Evolutionary conservation across 441 rosid species (phyloP).

Genomic region (Gossypium davidsonii): DNA sequence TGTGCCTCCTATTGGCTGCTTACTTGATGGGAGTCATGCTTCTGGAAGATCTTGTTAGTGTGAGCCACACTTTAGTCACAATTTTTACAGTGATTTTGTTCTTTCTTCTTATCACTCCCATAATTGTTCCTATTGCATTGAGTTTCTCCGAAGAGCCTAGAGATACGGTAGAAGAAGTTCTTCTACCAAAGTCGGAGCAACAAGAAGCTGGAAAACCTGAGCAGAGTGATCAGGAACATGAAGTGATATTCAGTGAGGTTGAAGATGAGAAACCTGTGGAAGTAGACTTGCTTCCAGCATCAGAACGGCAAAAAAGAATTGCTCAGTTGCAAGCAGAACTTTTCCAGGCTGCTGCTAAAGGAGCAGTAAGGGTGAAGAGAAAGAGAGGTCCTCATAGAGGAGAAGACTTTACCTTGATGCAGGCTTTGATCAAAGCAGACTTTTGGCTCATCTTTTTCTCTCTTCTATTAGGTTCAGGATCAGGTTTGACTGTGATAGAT

Average conservation of each 20-base stretch:
- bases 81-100: slow-evolving; percentile 53
- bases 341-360: slow-evolving; percentile 82
- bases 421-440: slow-evolving; percentile 87
- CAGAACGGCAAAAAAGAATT: slow-evolving; percentile 74
- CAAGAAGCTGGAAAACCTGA: slow-evolving; percentile 45
- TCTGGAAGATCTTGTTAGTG: slow-evolving; percentile 58
- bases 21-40: slow-evolving; percentile 87
- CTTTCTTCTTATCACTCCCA: slow-evolving; percentile 55
- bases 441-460: slow-evolving; percentile 91
- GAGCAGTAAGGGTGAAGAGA: slow-evolving; percentile 79
- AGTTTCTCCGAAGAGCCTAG: slow-evolving; percentile 41
- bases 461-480: slow-evolving; percentile 81
- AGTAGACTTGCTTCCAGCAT: slow-evolving; percentile 76
- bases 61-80: slow-evolving; percentile 39
- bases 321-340: slow-evolving; percentile 74
- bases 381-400: slow-evolving; percentile 80
- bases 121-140: slow-evolving; percentile 52
- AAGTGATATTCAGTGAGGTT: slow-evolving; percentile 77
- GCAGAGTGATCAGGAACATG: slow-evolving; percentile 23
- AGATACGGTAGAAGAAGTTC: slow-evolving; percentile 44
- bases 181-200: slow-evolving; percentile 43
- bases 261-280: slow-evolving; percentile 90
- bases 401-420: slow-evolving; percentile 82
- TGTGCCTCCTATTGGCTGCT: slow-evolving; percentile 76
- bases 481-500: slow-evolving; percentile 92